Evolutionary conservation across 768 basidiomycete genomes (phyloP).

Genomic region (Arthromyces matolae): DNA sequence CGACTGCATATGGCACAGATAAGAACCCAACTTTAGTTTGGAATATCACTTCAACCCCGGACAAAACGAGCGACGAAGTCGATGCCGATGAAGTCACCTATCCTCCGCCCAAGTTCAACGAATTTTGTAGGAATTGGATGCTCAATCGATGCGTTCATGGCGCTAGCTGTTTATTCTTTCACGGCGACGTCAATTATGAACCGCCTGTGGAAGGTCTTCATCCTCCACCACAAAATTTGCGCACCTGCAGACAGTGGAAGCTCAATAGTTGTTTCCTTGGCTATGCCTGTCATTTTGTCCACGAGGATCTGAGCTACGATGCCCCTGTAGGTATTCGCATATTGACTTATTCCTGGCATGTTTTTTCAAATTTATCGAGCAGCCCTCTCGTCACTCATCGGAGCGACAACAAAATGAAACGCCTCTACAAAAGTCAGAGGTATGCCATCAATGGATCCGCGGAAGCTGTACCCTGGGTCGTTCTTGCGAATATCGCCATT

Average conservation of each 20-base stretch:
- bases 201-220: constrained; percentile 15
- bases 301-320: constrained; percentile 15
- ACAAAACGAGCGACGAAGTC: background rate
- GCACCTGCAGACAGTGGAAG: constrained; percentile 4
- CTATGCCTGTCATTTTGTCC: constrained; percentile 12
- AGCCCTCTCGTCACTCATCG: background rate
- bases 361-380: background rate
- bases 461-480: constrained; percentile 22
- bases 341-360: background rate
- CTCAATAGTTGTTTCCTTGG: constrained; percentile 3
- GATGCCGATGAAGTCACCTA: background rate
- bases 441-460: constrained; percentile 31
- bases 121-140: constrained; percentile 14
- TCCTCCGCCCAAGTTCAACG: constrained; percentile 8
- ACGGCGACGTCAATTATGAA: constrained; percentile 15
- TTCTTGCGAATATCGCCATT: constrained; percentile 22
- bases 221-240: constrained; percentile 12
- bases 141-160: constrained; percentile 12
- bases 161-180: constrained; percentile 9
- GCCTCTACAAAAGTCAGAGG: constrained; percentile 18
- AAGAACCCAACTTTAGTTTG: background rate
- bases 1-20: background rate
- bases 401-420: background rate
- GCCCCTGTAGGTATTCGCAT: background rate
- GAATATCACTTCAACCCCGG: no score